phyloP scores from a whole-genome alignment of 2,329 filamentous ascomycete genomes.

The Fusarium temperatum region DNA sequence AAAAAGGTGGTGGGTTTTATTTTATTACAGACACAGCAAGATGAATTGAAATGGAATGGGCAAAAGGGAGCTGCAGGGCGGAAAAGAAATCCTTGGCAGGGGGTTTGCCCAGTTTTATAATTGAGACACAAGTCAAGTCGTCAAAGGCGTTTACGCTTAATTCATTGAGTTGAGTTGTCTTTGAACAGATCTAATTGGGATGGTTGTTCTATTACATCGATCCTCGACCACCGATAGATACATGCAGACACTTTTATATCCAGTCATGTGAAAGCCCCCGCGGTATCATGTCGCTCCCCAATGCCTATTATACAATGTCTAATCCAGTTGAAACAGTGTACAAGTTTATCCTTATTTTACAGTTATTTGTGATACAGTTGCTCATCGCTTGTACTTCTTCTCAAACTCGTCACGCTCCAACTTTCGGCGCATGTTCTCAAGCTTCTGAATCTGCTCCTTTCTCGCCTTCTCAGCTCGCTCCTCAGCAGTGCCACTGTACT shows the following conservation, averaged over 20 bases:
- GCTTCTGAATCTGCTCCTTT: conserved; percentile 46
- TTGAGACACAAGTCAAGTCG: conserved; percentile 28
- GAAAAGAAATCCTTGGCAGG: conserved; percentile 32
- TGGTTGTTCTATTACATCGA: conserved; percentile 24
- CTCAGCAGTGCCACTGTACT: conserved; percentile 44
- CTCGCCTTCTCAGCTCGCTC: conserved; percentile 50
- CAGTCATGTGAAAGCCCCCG: conserved; percentile 12
- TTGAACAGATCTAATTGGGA: background rate
- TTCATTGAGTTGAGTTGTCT: background rate
- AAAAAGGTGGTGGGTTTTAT: background rate
- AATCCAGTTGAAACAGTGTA: conserved; percentile 12
- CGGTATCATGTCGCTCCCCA: conserved; percentile 20
- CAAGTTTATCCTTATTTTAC: conserved; percentile 28
- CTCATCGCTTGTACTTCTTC: conserved; percentile 51
- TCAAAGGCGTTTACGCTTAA: conserved; percentile 23
- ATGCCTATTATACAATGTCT: conserved; percentile 34
- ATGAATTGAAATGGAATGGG: background rate
- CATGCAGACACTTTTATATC: conserved; percentile 16
- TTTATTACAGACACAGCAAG: conserved; percentile 8
- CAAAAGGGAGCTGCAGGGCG: conserved; percentile 27
- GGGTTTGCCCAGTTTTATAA: conserved; percentile 35
- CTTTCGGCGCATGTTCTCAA: conserved; percentile 49
- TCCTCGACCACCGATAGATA: conserved; percentile 21
- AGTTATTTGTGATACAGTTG: conserved; percentile 22
- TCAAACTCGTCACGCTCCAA: conserved; percentile 52